Evolutionary conservation across 768 basidiomycete genomes (phyloP), one percentile per base, ranked within the genome.

Genomic region (Boletus subparvulus): DNA sequence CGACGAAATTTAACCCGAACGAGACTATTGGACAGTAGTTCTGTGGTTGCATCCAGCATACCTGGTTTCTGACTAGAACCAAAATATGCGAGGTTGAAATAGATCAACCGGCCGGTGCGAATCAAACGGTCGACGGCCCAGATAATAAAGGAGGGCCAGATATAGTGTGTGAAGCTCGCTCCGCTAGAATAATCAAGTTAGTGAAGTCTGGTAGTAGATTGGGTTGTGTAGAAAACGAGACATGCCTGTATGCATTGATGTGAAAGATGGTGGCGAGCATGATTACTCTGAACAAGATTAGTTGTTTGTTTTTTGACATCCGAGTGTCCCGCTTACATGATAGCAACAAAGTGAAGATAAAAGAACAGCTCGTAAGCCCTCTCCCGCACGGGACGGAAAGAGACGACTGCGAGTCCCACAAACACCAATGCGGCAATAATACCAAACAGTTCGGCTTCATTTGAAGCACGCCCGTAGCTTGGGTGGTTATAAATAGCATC

Each of bases 41-140:
- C 79, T 3, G 77, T 69, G 19, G 60, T 67, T 0, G 76, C 77
- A 40, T 75, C 70, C 37, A 75, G 59, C 46, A 57, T 59, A n/a
- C 45, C 39, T 14, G 61, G 50, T 26, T 60, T 59, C 16, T 62
- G 61, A 24, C 55, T 60, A 39, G 66, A 63, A 13, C 62, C 65
- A 50, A 78, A 69, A 65, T 76, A 60, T 1, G 65, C 69, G 55
- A 73, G 66, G 61, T 81, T 83, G 71, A 73, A 75, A 32, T 73
- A 55, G 28, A 77, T 54, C 26, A 82, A 63, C 21, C 82, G 77
- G 17, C 73, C 28, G 8, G 73, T 35, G 26, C 83, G 79, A 45
- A 83, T 60, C 32, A 75, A 53, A 41, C 81, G 76, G 59, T 85
- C 84, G 21, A 82, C 56, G 3, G 74, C 81, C 83, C 83, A 85